phyloP scores from a whole-genome alignment of 805 yeast genomes.

The Tetrapisispora taiwanensis region DNA sequence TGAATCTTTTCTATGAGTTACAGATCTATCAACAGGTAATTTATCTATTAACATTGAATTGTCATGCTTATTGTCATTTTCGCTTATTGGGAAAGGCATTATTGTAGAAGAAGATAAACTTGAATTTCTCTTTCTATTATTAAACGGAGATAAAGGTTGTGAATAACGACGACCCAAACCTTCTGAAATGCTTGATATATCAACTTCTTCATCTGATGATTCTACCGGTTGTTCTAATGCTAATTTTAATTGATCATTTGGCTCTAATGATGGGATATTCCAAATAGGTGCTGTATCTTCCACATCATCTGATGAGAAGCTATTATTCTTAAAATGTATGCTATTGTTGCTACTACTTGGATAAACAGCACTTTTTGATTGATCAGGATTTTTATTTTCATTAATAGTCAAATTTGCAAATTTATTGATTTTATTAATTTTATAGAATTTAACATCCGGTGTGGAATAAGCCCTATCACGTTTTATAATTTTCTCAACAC shows the following conservation, averaged over 20 bases:
- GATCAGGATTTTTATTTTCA: background rate
- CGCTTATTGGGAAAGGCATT: conserved; percentile 4
- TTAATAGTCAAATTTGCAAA: background rate
- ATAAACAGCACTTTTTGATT: too few species aligned
- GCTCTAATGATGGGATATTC: conserved; percentile 33
- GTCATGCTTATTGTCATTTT: conserved; percentile 1
- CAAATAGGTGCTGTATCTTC: conserved; percentile 26
- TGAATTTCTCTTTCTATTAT: background rate
- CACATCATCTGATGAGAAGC: conserved; percentile 9
- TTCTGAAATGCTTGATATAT: background rate
- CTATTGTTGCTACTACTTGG: background rate
- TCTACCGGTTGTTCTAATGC: conserved; percentile 12
- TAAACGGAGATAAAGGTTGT: background rate
- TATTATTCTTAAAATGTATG: background rate
- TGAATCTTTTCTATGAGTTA: conserved; percentile 31
- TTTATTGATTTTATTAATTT: background rate
- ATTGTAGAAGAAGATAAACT: background rate
- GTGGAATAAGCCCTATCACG: conserved; percentile 29
- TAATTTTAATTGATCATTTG: conserved; percentile 31
- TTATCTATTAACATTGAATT: background rate
- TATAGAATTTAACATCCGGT: conserved; percentile 6
- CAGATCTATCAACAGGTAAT: conserved; percentile 10
- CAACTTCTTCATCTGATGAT: background rate
- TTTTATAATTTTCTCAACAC: conserved; percentile 7
- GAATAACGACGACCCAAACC: background rate